These are phyloP conservation scores for Coemansia sp. DNA, from an alignment of 371 early-diverging fungal species.

Conservation along the genomic window DNA sequence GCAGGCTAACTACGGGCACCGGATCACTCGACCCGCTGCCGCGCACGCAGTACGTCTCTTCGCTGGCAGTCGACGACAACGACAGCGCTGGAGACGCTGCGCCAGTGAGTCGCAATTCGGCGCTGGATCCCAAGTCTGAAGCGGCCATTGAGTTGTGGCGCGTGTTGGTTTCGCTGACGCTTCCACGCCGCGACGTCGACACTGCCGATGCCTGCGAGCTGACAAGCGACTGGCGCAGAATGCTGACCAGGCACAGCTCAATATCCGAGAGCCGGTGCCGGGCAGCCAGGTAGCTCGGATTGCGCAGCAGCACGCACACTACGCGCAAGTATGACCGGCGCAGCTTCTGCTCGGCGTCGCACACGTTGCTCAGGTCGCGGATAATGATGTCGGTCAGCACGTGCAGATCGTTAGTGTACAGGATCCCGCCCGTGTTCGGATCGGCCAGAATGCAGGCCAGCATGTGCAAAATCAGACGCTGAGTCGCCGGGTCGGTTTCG, in stretches of 20 bases:
- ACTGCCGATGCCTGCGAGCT: slow-evolving; percentile 17
- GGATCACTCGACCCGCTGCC: slow-evolving; percentile 1
- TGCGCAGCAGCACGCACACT: slow-evolving; percentile 67
- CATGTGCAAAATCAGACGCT: slow-evolving; percentile 69
- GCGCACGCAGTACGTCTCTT: slow-evolving; percentile 34
- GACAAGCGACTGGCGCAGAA: slow-evolving; percentile 41
- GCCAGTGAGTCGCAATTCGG: slow-evolving; percentile 10
- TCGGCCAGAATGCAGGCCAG: slow-evolving; percentile 65
- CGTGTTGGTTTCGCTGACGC: slow-evolving; percentile 30
- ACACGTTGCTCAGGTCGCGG: slow-evolving; percentile 72
- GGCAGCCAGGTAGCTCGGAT: slow-evolving; percentile 42
- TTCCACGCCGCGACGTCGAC: slow-evolving; percentile 21
- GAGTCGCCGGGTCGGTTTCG: slow-evolving; percentile 68
- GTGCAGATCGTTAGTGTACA: slow-evolving; percentile 86
- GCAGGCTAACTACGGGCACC: not conserved
- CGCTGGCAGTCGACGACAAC: slow-evolving; percentile 36
- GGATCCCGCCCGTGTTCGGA: slow-evolving; percentile 61
- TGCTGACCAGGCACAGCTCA: slow-evolving; percentile 45
- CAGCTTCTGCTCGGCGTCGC: slow-evolving; percentile 70
- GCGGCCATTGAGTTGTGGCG: slow-evolving; percentile 30
- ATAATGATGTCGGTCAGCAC: slow-evolving; percentile 82
- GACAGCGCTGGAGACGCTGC: slow-evolving; percentile 34
- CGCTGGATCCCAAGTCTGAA: slow-evolving; percentile 8
- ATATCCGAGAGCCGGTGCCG: slow-evolving; percentile 43
- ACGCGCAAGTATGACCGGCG: slow-evolving; percentile 76